These are phyloP conservation scores for Xylariaceae sp. DNA, from an alignment of 2,329 filamentous ascomycete species.

Conservation along the genomic window DNA sequence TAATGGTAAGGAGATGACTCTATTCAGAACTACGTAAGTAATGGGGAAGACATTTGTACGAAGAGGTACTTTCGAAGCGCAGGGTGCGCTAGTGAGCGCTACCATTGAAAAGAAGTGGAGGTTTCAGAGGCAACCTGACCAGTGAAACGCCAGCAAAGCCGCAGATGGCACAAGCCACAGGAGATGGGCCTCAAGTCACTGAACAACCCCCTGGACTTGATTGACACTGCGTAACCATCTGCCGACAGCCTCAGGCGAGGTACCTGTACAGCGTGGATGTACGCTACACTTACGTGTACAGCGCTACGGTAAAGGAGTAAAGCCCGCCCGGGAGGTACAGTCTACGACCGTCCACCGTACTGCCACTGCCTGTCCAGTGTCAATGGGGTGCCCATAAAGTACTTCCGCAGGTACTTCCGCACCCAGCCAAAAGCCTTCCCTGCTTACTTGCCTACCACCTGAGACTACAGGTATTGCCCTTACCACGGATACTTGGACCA, in stretches of 20 bases:
- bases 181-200: too few species aligned
- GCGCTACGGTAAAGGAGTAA: background rate
- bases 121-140: background rate
- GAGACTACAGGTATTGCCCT: background rate
- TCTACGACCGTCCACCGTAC: background rate
- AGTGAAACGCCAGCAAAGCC: background rate
- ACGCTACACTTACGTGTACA: background rate
- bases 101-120: background rate
- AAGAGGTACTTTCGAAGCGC: too few species aligned
- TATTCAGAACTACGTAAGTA: background rate
- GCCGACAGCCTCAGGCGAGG: background rate
- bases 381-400: background rate
- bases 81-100: too few species aligned
- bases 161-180: background rate
- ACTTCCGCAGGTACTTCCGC: background rate
- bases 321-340: background rate
- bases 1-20: background rate
- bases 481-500: constrained; percentile 3
- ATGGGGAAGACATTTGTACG: background rate
- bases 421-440: background rate
- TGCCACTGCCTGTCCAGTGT: background rate
- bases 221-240: too few species aligned
- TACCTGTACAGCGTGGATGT: background rate
- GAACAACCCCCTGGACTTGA: too few species aligned
- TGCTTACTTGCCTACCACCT: background rate